Base-by-base conservation (phyloP, 768 basidiomycete species). In the Auricularia sp. region DNA sequence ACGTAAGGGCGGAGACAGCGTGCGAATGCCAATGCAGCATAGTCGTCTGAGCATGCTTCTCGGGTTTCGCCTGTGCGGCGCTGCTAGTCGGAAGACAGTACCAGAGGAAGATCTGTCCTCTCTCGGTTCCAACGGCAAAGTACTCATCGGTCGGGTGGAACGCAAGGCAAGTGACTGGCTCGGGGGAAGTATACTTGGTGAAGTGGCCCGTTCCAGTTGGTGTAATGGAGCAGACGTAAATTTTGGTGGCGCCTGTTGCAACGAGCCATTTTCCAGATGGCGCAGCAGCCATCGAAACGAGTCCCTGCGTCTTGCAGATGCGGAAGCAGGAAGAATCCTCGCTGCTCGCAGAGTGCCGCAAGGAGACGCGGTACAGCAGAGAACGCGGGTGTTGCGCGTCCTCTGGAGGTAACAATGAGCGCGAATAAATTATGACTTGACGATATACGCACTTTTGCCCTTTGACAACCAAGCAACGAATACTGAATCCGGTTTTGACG, bases 21-120 rank as follows among this genome's bases (percentile, higher is more conserved):
- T 98, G 96, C 2, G 96, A 90, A 72, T 99, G 97, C 97, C 97
- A 99, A 75, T 98, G 96, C 62, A 98, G 76, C 3, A 86, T 83
- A 3, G 91, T 87, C 0, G 93, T 95, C 70, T 92, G 89, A 1
- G 93, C 84, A 65, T 84, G 86, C 74, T 88, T 91, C 74, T 89
- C 90, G 39, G 18, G 76, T 71, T 11, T 78, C 76, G 44, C 67
- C 44, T 37, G 76, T 72, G 33, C 81, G 71, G 29, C 79, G 79
- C 63, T 36, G 73, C 70, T 88, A 83, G 67, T 87, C 18, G 54
- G 84, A 18, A 96, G 80, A 75, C 93, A 96, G 73, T 97, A 94
- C 94, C 96, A 98, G 7, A 98, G 73, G 39, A 92, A 83, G 59
- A 99, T 88, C 68, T 83, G 80, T 64, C 97, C 97, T 67, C 85